phyloP scores from a whole-genome alignment of 305 asterid genomes.

The Fraxinus sp. region DNA sequence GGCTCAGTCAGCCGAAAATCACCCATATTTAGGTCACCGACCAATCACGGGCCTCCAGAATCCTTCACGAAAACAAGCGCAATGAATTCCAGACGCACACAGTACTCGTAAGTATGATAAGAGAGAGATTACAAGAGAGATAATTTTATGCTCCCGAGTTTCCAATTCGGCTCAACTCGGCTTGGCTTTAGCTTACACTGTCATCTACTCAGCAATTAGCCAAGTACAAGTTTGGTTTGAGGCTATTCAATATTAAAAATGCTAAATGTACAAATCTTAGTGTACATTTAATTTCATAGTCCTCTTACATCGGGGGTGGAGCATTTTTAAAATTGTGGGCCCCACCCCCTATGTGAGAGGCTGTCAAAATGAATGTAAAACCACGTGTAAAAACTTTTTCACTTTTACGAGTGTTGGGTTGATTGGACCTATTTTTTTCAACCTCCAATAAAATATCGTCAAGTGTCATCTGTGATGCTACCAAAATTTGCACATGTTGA shows the following conservation, averaged over 20 bases:
- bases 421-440: no score
- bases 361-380: no score
- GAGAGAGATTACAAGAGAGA: not conserved
- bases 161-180: not conserved
- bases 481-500: no score
- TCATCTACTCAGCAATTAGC: not conserved
- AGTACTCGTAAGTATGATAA: not conserved
- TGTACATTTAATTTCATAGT: no score
- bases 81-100: not conserved
- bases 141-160: not conserved
- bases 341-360: no score
- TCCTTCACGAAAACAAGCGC: not conserved
- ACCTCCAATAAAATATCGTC: no score
- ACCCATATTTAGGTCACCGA: not conserved
- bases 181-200: not conserved
- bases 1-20: not conserved
- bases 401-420: no score
- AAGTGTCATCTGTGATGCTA: no score
- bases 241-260: not conserved
- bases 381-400: no score
- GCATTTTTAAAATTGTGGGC: no score
- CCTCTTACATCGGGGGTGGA: no score
- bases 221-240: not conserved
- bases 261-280: no score
- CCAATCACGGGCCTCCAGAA: slow-evolving; percentile 32